Evolutionary conservation across 2,329 filamentous ascomycete genomes (phyloP), one percentile per base, ranked within the genome.

Genomic region (Colletotrichum spinosum): DNA sequence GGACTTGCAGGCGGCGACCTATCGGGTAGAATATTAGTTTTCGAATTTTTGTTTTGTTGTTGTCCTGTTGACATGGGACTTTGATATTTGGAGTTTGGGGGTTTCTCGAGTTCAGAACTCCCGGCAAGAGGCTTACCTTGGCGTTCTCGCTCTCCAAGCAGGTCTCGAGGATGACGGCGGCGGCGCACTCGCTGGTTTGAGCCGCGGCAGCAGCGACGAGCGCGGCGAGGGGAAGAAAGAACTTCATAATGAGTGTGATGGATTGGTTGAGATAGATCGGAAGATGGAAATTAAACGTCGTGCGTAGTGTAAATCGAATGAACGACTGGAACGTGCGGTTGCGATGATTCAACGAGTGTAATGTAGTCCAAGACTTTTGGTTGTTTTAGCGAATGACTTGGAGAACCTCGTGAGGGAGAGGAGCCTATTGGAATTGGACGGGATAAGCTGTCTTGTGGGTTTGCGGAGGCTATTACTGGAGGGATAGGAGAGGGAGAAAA

Each of bases 161-260:
- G 60, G 76, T 70, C 60, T 77, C 76, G 70, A 85, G 80, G 46
- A 85, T 84, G 76, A 80, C 79, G 56, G 82, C 76, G 69, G 83
- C 83, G 8, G 72, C 74, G 70, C 83, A 85, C 54, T 70, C 65
- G 41, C 67, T 52, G 55, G 66, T 71, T 59, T 72, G 70, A 44
- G 76, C 74, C 51, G 74, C 65, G 53, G 74, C 74, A 38, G 68
- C 68, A 39, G 72, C 71, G 49, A 69, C 67, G 55, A 72, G 69
- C 63, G 82, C 71, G 60, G 79, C 75, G 68, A 83, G 67, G 55
- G 79, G 70, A 60, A 79, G 58, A 69, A 82, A 62, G 74, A 80
- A 78, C 80, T 83, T 83, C 83, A 84, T 85, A 35, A 68, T 80
- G 74, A 52, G n/a, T 12, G 41, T 50, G 38, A 15, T 12, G 34